Evolutionary conservation across 2,329 filamentous ascomycete genomes (phyloP), one percentile per base, ranked within the genome.

Genomic region (Hypoxylon sp.): DNA sequence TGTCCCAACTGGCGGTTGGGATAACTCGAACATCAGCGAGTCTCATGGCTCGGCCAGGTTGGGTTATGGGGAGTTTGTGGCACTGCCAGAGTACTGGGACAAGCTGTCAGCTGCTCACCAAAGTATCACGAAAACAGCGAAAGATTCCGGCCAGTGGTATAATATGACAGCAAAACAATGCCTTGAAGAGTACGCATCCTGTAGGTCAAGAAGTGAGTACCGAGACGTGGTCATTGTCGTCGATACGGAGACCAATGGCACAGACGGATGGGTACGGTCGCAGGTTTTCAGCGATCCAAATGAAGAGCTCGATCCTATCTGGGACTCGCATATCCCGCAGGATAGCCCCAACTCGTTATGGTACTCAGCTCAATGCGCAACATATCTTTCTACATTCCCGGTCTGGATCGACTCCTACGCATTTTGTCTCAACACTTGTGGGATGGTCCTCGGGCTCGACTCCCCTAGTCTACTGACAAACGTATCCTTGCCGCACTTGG

Each of bases 181-280:
- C 55, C 5, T 54, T 46, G 26, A 20, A 16, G 36, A 57, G 43
- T 56, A 56, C 13, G 25, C 21, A 11, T 20, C 25, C 11, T 56
- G 48, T 5, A 53, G 55, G 7, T 13, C 55, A 21, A 35, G 30
- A 5, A 38, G 43, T 7, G 21, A 36, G 12, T 31, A 41, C 20
- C 47, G 43, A 30, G 32, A 55, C 15, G 31, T 58, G 16, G 41
- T 55, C 2, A 37, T 63, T 1, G 51, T 60, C 5, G 34, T 49
- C 3, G 51, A 59, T 6, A 51, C 44, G 3, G 38, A 40, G 3
- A 23, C 50, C 5, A 15, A 30, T 13, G 34, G 35, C 15, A 9
- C 30, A 5, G 12, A 16, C 8, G 47, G 52, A 29, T 51, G 41
- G 52, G 47, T 17, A 1, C 26, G 20, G 20, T 36, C 25, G 11